Percentiles rank a stretch among this genome's conserved stretches.
phyloP scores from a whole-genome alignment of 805 yeast species.

The Ogataea henricii region DNA sequence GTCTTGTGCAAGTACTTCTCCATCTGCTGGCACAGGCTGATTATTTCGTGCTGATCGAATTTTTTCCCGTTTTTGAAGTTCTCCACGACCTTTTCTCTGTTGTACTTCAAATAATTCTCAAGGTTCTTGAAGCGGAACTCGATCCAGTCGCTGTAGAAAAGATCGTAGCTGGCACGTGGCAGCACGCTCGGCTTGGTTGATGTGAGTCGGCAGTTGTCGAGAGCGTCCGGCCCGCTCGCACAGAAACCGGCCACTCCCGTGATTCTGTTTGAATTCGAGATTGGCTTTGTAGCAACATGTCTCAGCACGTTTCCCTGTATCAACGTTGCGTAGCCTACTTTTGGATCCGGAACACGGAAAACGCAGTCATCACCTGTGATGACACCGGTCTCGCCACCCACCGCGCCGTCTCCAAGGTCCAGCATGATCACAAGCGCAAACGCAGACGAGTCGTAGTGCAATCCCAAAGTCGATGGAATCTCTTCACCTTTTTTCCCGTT shows the following conservation, averaged over 20 bases:
- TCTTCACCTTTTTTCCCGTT: slow-evolving; percentile 34
- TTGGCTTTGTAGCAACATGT: slow-evolving; percentile 50
- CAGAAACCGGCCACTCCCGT: slow-evolving; percentile 34
- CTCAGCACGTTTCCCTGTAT: slow-evolving; percentile 48
- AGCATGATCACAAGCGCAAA: slow-evolving; percentile 52
- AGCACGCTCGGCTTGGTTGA: slow-evolving; percentile 36
- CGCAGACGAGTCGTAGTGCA: slow-evolving; percentile 50
- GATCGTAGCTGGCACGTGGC: slow-evolving; percentile 35
- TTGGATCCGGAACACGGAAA: slow-evolving; percentile 41
- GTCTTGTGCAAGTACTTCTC: slow-evolving; percentile 32
- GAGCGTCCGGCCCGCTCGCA: slow-evolving; percentile 29
- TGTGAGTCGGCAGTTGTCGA: slow-evolving; percentile 36
- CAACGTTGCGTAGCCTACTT: slow-evolving; percentile 47
- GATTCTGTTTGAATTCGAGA: slow-evolving; percentile 37
- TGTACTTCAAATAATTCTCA: slow-evolving; percentile 26
- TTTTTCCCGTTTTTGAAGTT: slow-evolving; percentile 21
- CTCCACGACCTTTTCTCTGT: slow-evolving; percentile 24
- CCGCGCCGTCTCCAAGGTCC: slow-evolving; percentile 46
- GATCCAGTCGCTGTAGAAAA: slow-evolving; percentile 38
- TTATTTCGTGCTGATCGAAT: slow-evolving; percentile 33
- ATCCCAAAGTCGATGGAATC: slow-evolving; percentile 47
- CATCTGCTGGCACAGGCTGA: slow-evolving; percentile 31
- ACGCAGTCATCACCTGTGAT: slow-evolving; percentile 42
- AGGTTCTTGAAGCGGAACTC: slow-evolving; percentile 34
- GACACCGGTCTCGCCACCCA: slow-evolving; percentile 54